Conservation (phyloP, 768 basidiomycete species). For the Boletus sp. region DNA sequence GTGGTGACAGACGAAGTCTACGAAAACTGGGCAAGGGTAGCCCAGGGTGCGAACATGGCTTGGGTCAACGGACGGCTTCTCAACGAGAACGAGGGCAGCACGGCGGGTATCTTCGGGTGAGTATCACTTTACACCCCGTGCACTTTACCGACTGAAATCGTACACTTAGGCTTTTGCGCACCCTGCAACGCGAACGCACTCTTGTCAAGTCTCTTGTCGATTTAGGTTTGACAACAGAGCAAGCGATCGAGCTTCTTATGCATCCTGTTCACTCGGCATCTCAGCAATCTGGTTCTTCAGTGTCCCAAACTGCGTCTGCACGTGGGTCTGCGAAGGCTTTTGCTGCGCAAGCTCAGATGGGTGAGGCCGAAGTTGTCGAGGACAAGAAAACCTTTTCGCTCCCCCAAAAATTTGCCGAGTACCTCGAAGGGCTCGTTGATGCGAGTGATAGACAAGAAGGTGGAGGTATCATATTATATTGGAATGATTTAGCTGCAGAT, state of each 20-base stretch:
- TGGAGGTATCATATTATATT: constrained; percentile 72
- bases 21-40: constrained; percentile 49
- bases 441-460: constrained; percentile 84
- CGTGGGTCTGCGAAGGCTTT: constrained; percentile 11
- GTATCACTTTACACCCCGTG: constrained; percentile 7
- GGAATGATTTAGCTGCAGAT: constrained; percentile 91
- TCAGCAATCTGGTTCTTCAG: constrained; percentile 36
- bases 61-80: constrained; percentile 82
- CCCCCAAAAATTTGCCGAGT: constrained; percentile 24
- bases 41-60: constrained; percentile 52
- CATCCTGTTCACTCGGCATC: constrained; percentile 54
- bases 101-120: constrained; percentile 50
- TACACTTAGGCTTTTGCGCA: constrained; percentile 52
- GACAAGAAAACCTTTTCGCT: constrained; percentile 85
- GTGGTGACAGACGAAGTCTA: constrained; percentile 54
- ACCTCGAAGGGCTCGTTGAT: constrained; percentile 75
- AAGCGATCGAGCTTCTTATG: constrained; percentile 73
- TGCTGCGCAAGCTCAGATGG: not conserved
- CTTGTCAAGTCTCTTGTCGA: constrained; percentile 56
- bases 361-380: constrained; percentile 32
- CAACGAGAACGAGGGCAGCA: constrained; percentile 59
- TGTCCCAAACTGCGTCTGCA: not conserved
- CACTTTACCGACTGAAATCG: constrained; percentile 5
- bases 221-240: constrained; percentile 56
- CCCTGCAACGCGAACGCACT: constrained; percentile 68